Conservation (phyloP, 495 filamentous ascomycete species). For the Penicillium samsonianum region DNA sequence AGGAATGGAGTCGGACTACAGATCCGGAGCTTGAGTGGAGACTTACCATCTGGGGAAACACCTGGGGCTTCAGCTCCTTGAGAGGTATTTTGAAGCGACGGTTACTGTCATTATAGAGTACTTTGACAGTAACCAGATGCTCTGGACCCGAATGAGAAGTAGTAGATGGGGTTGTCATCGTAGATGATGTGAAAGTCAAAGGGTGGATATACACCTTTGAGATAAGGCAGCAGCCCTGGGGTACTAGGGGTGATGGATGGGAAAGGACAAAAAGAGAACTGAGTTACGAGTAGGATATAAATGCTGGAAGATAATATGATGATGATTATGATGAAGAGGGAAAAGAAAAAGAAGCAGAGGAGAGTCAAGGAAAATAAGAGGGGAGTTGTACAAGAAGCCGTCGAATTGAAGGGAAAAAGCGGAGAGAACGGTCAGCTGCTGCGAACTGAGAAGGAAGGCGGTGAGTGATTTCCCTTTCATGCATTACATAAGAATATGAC, state of each 20-base stretch:
- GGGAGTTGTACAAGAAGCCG: constrained; percentile 12
- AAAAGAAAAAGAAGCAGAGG: constrained; percentile 11
- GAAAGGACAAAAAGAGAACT: not conserved
- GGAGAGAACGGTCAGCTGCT: constrained; percentile 19
- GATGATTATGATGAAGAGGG: constrained; percentile 17
- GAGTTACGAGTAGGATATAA: constrained; percentile 6
- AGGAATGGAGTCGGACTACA: constrained; percentile 24
- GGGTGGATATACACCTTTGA: constrained; percentile 9
- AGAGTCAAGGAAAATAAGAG: constrained; percentile 15
- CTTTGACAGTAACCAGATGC: constrained; percentile 82
- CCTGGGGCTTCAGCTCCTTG: constrained; percentile 73
- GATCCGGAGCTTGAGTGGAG: constrained; percentile 34
- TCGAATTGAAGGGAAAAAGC: constrained; percentile 15
- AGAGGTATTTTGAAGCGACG: constrained; percentile 89
- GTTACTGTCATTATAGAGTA: constrained; percentile 69
- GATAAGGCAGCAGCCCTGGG: constrained; percentile 15
- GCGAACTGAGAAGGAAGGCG: constrained; percentile 5
- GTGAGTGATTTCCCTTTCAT: not conserved
- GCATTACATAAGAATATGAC: constrained; percentile 5
- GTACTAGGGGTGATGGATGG: not conserved
- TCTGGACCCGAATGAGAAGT: constrained; percentile 53
- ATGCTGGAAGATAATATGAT: constrained; percentile 10
- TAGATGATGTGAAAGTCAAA: constrained; percentile 16
- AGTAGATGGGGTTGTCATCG: constrained; percentile 38
- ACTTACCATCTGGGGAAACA: constrained; percentile 85